Percentiles rank a stretch among this genome's conserved stretches.
These are phyloP conservation scores for Malassezia sympodialis DNA, from an alignment of 1,284 basidiomycete species.

Conservation along the genomic window DNA sequence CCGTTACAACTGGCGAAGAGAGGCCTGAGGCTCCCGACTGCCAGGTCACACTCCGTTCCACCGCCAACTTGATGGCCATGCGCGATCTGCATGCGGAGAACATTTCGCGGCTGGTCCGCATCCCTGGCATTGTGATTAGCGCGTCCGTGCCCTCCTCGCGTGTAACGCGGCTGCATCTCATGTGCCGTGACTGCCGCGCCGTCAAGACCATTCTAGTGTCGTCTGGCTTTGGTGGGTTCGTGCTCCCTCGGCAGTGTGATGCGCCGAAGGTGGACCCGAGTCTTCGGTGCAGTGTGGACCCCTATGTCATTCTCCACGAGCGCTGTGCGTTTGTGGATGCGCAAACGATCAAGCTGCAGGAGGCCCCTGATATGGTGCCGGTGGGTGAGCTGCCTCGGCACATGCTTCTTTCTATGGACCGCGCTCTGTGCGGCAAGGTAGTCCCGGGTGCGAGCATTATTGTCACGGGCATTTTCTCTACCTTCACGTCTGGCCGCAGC, in stretches of 20 bases:
- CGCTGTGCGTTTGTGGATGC: conserved; percentile 91
- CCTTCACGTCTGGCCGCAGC: conserved; percentile 66
- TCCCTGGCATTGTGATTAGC: conserved; percentile 96
- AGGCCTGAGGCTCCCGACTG: conserved; percentile 57
- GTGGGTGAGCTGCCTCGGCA: conserved; percentile 95
- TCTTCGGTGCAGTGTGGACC: conserved; percentile 83
- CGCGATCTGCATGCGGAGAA: conserved; percentile 72
- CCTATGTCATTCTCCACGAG: conserved; percentile 89
- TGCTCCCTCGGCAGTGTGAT: conserved; percentile 40
- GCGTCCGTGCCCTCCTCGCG: conserved; percentile 86
- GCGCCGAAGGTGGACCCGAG: conserved; percentile 44
- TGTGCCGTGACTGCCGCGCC: conserved; percentile 80
- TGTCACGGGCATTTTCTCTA: conserved; percentile 92
- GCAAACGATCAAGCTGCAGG: conserved; percentile 92
- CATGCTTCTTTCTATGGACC: conserved; percentile 81
- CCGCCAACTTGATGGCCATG: conserved; percentile 78
- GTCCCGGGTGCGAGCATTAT: conserved; percentile 89
- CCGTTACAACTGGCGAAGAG: conserved; percentile 28
- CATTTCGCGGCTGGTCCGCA: conserved; percentile 87
- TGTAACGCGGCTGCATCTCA: conserved; percentile 79
- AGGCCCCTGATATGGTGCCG: conserved; percentile 98
- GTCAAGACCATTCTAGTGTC: conserved; percentile 62
- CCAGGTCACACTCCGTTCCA: conserved; percentile 78
- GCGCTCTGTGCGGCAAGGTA: conserved; percentile 43
- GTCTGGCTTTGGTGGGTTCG: conserved; percentile 72